Conservation (phyloP, 768 basidiomycete genomes). For the Solioccasus polychromus region DNA sequence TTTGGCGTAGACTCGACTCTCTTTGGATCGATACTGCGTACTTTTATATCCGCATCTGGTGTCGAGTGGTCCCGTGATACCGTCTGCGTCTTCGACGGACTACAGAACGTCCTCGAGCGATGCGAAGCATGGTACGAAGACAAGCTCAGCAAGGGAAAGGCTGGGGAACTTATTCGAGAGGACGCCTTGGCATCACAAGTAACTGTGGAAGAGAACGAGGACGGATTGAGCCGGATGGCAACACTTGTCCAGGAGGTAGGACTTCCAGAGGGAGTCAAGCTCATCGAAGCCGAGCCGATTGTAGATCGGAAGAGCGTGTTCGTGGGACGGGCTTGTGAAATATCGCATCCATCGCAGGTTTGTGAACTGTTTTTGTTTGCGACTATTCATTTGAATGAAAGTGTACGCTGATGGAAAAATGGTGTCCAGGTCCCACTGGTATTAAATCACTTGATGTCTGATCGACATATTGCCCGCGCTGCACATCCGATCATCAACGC, state of each 20-base stretch:
- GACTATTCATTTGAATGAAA: not conserved
- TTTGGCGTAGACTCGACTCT: slow-evolving; percentile 71
- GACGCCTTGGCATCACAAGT: slow-evolving; percentile 35
- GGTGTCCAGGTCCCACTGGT: slow-evolving; percentile 63
- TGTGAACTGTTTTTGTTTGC: not conserved
- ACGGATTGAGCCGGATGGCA: not conserved
- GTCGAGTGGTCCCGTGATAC: slow-evolving; percentile 73
- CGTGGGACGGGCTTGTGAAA: slow-evolving; percentile 78
- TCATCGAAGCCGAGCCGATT: slow-evolving; percentile 77
- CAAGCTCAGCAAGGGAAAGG: slow-evolving; percentile 54
- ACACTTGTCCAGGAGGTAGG: slow-evolving; percentile 13
- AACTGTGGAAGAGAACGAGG: slow-evolving; percentile 3
- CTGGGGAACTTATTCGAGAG: slow-evolving; percentile 53
- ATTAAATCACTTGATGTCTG: slow-evolving; percentile 63
- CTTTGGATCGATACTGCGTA: slow-evolving; percentile 76
- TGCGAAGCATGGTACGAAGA: slow-evolving; percentile 71
- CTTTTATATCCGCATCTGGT: slow-evolving; percentile 73
- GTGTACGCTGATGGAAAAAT: not conserved
- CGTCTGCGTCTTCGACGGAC: slow-evolving; percentile 85
- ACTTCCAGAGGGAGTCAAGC: slow-evolving; percentile 60
- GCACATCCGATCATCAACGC: slow-evolving; percentile 81
- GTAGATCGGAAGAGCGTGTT: slow-evolving; percentile 84
- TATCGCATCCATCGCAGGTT: slow-evolving; percentile 77
- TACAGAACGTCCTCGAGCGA: slow-evolving; percentile 70
- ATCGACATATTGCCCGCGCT: slow-evolving; percentile 69